Evolutionary conservation across 2,329 filamentous ascomycete genomes (phyloP), one percentile per base, ranked within the genome.

Genomic region (Trichoderma polysporum): DNA sequence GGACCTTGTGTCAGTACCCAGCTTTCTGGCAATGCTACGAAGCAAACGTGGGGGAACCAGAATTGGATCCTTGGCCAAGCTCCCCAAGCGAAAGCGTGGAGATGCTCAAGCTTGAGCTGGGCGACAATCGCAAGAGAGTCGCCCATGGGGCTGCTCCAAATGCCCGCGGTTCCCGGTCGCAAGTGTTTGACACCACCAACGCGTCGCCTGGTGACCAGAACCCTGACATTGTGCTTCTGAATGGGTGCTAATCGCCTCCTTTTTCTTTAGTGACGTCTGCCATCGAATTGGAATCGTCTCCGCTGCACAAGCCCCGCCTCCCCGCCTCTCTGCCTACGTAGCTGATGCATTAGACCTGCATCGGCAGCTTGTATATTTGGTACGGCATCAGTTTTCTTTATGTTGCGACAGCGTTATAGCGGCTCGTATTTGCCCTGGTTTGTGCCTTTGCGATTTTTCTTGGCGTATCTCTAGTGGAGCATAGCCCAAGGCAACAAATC

Each of bases 281-380:
- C 19, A 59, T 64, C 66, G 66, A 68, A 68, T 60, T 68, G 66
- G 47, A 68, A 49, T 47, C 54, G 49, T 56, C 60, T 65, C 66
- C 66, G 66, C 66, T 57, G 54, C 60, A 64, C 45, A 54, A 60
- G 47, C 39, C 66, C 66, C 53, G 45, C 54, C 58, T 63, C 58
- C 66, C 57, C 66, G 58, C 66, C 45, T 54, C 52, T 49, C 33
- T 60, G 54, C 33, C 60, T 57, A 65, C 66, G 60, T 68, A 59
- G 53, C 39, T 56, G 66, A 25, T 64, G 53, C 66, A 68, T 58
- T 59, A 64, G 60, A 58, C 60, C 35, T 57, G 53, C 60, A 52
- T 65, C 47, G 35, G 61, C 60, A 68, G 41, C 31, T 19, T 58
- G 60, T 35, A 31, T 50, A n/a, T 25, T 39, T 63, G 66, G 66